Percentiles rank a stretch among this genome's conserved stretches.
Conservation (phyloP, 75 land plant species). For the Cupressus sempervirens region DNA sequence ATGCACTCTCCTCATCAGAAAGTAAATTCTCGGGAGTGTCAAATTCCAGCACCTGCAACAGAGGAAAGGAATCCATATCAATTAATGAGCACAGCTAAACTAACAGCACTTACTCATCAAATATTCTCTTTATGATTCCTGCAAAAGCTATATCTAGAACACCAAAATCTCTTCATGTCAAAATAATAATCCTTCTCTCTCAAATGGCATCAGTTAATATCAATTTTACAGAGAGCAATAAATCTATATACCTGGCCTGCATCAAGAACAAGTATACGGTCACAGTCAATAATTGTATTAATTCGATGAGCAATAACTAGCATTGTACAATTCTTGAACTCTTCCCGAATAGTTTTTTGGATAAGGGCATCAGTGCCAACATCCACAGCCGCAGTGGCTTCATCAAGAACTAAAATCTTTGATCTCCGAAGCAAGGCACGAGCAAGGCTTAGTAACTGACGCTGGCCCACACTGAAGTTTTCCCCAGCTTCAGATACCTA, state of each 20-base stretch:
- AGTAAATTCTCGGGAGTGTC: slow-evolving; percentile 72
- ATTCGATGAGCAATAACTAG: slow-evolving; percentile 94
- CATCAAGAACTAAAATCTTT: slow-evolving; percentile 98
- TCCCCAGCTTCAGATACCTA: slow-evolving; percentile 93
- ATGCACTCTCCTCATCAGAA: slow-evolving; percentile 63
- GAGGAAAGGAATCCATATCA: not conserved
- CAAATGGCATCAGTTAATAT: not conserved
- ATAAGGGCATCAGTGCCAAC: slow-evolving; percentile 95
- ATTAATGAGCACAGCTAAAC: not conserved
- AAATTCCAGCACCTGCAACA: slow-evolving; percentile 68
- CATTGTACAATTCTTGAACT: slow-evolving; percentile 96
- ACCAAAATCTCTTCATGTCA: not conserved
- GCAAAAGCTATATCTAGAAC: slow-evolving; percentile 1
- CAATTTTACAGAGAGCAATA: not conserved
- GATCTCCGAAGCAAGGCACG: slow-evolving; percentile 89
- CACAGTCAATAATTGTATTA: slow-evolving; percentile 96
- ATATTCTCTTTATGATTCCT: not conserved
- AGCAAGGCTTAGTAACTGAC: slow-evolving; percentile 93
- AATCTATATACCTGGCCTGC: slow-evolving; percentile 59
- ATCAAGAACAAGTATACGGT: slow-evolving; percentile 76
- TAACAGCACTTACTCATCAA: not conserved
- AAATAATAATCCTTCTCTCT: not conserved
- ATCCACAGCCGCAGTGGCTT: slow-evolving; percentile 99
- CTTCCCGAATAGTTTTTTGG: slow-evolving; percentile 94
- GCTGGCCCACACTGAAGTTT: slow-evolving; percentile 98